These are phyloP conservation scores for Amanita thiersii DNA, from an alignment of 768 basidiomycete species.

Conservation along the genomic window DNA sequence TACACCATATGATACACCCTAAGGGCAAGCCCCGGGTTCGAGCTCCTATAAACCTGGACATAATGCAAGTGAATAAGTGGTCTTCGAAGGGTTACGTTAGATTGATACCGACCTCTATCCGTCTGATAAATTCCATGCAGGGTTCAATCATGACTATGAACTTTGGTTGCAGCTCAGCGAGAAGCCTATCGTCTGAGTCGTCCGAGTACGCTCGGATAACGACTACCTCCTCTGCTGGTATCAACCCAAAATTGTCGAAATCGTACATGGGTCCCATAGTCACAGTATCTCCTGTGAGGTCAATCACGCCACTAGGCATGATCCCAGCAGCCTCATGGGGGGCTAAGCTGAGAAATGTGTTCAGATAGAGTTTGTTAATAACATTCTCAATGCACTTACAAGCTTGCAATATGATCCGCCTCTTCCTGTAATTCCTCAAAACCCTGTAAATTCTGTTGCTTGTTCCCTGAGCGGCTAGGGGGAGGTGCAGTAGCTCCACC, in stretches of 20 bases:
- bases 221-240: slow-evolving; percentile 72
- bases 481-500: slow-evolving; percentile 48
- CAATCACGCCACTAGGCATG: slow-evolving; percentile 8
- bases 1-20: slow-evolving; percentile 97
- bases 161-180: slow-evolving; percentile 81
- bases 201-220: slow-evolving; percentile 85
- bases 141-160: slow-evolving; percentile 97
- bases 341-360: slow-evolving; percentile 20
- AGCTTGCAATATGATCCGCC: slow-evolving; percentile 18
- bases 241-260: slow-evolving; percentile 78
- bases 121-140: slow-evolving; percentile 83
- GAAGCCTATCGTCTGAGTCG: slow-evolving; percentile 84
- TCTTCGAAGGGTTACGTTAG: neutral
- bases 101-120: slow-evolving; percentile 65
- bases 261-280: slow-evolving; percentile 35
- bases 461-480: slow-evolving; percentile 11
- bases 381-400: slow-evolving; percentile 1
- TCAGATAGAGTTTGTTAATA: slow-evolving; percentile 4
- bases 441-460: slow-evolving; percentile 11
- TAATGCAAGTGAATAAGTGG: neutral
- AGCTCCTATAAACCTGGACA: slow-evolving; percentile 74
- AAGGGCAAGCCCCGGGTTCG: slow-evolving; percentile 74
- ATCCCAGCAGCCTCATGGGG: slow-evolving; percentile 14
- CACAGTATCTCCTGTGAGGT: slow-evolving; percentile 19
- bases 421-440: slow-evolving; percentile 28